These are phyloP conservation scores for Anacardium occidentale DNA, from an alignment of 345 rosid genomes.

Conservation along the genomic window DNA sequence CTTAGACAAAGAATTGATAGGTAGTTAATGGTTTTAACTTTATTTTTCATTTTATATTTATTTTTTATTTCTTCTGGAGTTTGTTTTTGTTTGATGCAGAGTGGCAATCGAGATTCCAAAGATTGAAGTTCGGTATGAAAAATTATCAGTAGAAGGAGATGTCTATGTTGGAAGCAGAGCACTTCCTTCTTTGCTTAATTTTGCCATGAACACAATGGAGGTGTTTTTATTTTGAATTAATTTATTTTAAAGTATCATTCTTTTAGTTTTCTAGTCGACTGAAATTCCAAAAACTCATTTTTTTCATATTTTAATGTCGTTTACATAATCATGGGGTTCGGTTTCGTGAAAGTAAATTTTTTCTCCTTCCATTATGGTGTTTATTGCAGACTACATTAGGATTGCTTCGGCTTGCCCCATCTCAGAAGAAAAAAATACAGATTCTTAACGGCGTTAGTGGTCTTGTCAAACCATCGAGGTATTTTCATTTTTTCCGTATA, in stretches of 20 bases:
- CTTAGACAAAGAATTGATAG: constrained; percentile 70
- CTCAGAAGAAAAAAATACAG: constrained; percentile 63
- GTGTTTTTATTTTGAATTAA: constrained; percentile 21
- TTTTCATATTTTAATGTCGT: no score
- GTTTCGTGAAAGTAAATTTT: background rate
- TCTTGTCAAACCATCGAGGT: constrained; percentile 84
- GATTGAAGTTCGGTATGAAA: constrained; percentile 76
- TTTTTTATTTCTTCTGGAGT: background rate
- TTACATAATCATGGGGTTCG: background rate
- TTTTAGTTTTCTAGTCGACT: background rate
- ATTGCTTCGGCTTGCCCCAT: constrained; percentile 54
- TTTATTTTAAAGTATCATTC: background rate
- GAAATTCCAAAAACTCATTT: no score
- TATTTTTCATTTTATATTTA: background rate
- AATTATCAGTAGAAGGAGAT: constrained; percentile 64
- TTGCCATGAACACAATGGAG: constrained; percentile 61
- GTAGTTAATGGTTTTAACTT: constrained; percentile 24
- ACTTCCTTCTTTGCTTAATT: constrained; percentile 71
- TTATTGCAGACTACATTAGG: constrained; percentile 66
- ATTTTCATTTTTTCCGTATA: background rate
- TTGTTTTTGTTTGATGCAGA: constrained; percentile 31
- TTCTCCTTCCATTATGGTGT: no score
- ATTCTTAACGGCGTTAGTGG: constrained; percentile 74
- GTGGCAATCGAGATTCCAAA: constrained; percentile 79
- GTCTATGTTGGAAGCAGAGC: constrained; percentile 86